These are phyloP conservation scores for Micractinium sp. DNA, from an alignment of 139 green algal genomes.

Conservation along the genomic window DNA sequence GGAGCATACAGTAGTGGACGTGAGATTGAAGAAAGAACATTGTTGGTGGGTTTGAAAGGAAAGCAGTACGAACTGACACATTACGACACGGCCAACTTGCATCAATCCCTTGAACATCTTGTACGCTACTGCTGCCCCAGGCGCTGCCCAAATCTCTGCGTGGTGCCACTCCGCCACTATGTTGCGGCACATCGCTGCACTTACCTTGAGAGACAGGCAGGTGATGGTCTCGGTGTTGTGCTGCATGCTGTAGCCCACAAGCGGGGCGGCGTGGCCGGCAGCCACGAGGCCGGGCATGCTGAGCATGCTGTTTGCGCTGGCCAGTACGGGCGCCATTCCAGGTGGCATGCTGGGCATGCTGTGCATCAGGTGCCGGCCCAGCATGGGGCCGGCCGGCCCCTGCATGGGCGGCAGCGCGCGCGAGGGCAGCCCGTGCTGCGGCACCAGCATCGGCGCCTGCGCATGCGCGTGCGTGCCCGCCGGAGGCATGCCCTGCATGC, in stretches of 20 bases:
- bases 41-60: too few relatives aligned
- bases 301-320: conserved; percentile 21
- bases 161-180: too few relatives aligned
- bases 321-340: background rate
- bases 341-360: background rate
- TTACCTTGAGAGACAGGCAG: conserved; percentile 5
- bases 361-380: background rate
- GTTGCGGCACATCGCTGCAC: background rate
- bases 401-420: background rate
- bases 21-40: too few relatives aligned
- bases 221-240: background rate
- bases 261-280: background rate
- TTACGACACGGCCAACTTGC: background rate
- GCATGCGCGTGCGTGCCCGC: background rate
- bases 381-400: too few relatives aligned
- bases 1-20: too few relatives aligned
- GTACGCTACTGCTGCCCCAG: background rate
- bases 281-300: background rate
- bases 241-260: conserved; percentile 15
- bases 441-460: background rate
- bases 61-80: too few relatives aligned
- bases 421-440: background rate
- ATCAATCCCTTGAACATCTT: too few relatives aligned
- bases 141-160: too few relatives aligned
- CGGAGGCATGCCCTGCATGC: background rate